Base-by-base conservation (phyloP, 2,329 filamentous ascomycete species). In the Talaromyces albobiverticillius region DNA sequence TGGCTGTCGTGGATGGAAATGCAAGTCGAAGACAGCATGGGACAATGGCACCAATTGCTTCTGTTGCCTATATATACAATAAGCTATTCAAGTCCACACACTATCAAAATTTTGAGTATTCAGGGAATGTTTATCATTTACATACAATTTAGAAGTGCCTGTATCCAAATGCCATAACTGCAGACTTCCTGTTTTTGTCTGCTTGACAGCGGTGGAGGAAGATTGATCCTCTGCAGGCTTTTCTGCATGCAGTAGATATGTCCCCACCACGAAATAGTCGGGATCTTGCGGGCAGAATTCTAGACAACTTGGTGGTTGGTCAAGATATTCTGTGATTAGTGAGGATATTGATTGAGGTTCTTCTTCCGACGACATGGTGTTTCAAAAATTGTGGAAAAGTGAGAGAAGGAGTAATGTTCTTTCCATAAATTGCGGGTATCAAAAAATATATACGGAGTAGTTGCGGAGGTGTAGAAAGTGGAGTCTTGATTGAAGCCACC, bases 21-120 rank as follows among this genome's bases (percentile, higher is more conserved):
- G 89, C 26, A 96, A 76, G 67, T 96, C 92, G 51, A 96, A 80
- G 25, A 96, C 81, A 5, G 90, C 92, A 50, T 85, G 90, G 3
- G 84, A 81, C 20, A 88, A 84, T 4, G 75, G 64, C 4, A 86
- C 59, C 1, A 80, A 86, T 64, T 89, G 82, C 4, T 86, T 64
- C 53, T 80, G 74, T 2, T 69, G 69, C 61, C 84, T 87, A 57
- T 61, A 53, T 36, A 23, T 29, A 34, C 4, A 3, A 18, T 13
- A 29, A 31, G 11, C 20, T 32, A 20, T 26, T 8, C 10, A 22
- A 18, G 45, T 32, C 16, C 45, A n/a, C 34, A n/a, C 45, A 25
- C 20, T 23, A 42, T 8, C n/a, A 42, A 23, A 14, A 23, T 9
- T 26, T 49, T 4, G 16, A 58, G 51, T 50, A 29, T 51, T 6